Evolutionary conservation across 2,329 filamentous ascomycete species (phyloP).

Genomic region (Diaporthe destruens): DNA sequence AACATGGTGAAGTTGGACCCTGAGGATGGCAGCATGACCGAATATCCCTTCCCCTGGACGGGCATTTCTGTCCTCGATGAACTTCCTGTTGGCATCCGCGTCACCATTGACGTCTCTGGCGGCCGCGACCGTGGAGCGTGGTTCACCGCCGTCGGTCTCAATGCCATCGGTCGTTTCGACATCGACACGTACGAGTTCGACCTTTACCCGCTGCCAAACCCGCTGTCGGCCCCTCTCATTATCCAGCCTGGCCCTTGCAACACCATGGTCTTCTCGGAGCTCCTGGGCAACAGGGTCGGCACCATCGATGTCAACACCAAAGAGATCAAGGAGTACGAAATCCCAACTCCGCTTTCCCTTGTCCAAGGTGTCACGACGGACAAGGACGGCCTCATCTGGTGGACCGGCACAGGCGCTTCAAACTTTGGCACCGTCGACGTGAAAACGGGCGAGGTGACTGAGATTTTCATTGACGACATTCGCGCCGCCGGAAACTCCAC

Average conservation of each 20-base stretch:
- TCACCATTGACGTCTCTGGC: constrained; percentile 18
- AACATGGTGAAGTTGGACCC: constrained; percentile 25
- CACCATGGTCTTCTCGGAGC: constrained; percentile 31
- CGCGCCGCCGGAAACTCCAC: constrained; percentile 27
- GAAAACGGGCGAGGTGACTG: constrained; percentile 22
- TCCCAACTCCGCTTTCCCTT: constrained; percentile 22
- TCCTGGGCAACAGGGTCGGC: constrained; percentile 24
- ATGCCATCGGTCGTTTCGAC: constrained; percentile 16
- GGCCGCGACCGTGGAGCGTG: constrained; percentile 23
- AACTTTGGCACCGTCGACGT: constrained; percentile 26
- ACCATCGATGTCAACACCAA: constrained; percentile 23
- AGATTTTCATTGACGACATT: constrained; percentile 29
- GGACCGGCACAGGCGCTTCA: constrained; percentile 5
- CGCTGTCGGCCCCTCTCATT: constrained; percentile 15
- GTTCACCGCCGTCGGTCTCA: constrained; percentile 25
- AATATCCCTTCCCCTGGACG: constrained; percentile 26
- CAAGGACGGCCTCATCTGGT: constrained; percentile 18
- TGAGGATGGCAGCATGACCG: constrained; percentile 29
- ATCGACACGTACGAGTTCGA: constrained; percentile 14
- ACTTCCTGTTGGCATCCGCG: constrained; percentile 23
- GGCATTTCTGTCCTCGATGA: constrained; percentile 4
- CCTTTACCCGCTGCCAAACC: constrained; percentile 12
- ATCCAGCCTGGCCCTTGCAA: constrained; percentile 4
- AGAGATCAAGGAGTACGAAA: constrained; percentile 25
- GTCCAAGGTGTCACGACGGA: constrained; percentile 11